Evolutionary conservation across 179 eudicot genomes (phyloP), one percentile per base, ranked within the genome.

Genomic region (Patellifolia procumbens): DNA sequence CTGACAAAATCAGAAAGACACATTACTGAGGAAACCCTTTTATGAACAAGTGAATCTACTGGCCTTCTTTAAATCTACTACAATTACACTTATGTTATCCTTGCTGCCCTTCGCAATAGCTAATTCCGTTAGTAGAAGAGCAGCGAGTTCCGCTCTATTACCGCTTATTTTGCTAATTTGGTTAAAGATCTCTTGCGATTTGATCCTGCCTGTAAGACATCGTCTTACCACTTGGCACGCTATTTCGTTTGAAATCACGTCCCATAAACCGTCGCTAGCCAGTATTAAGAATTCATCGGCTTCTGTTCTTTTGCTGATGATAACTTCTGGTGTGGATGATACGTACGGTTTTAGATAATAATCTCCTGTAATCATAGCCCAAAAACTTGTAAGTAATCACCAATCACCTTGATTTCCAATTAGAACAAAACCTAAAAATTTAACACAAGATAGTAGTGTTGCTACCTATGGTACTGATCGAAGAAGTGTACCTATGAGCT

Each of bases 261-360:
- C 97, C 97, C 97, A 91, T 48, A 92, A 43, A 7, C 97, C 97
- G n/a, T 92, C 95, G 26, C 85, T 88, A 0, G 91, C 94, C 15
- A 92, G 83, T n/a, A 92, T 89, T 32, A 91, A 9, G 68, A 88
- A 91, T 59, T 92, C 96, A 59, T 92, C 97, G 0, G 31, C 59
- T 0, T 73, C 61, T 4, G 84, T 85, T 66, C 93, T 76, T 29
- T 82, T 76, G 76, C 60, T 81, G 34, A 92, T 84, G 2, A 74
- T 86, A 0, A 92, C 87, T 51, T 92, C 93, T 1, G 97, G 96
- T 1, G 74, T 78, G 0, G 96, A 32, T 34, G 89, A 89, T 22
- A 92, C 93, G 31, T 70, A 91, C 34, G 96, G 97, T 67, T 87
- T 92, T 8, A 91, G 80, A 62, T 87, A 85, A 17, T 85, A 74